Base-by-base conservation (phyloP, 2,329 filamentous ascomycete genomes). In the Diaporthe sp. region DNA sequence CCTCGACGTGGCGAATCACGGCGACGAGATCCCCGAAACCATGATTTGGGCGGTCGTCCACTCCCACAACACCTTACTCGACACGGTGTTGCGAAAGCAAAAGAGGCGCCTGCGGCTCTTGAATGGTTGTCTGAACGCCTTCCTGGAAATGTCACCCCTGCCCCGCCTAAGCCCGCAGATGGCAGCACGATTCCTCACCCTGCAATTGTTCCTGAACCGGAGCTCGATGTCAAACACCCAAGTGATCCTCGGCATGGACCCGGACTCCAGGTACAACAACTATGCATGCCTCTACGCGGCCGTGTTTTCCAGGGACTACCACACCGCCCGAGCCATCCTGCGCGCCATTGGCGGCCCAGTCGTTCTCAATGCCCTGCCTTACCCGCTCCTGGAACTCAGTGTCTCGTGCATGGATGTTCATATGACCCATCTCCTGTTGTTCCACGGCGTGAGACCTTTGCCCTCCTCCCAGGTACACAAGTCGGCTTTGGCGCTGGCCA, bases 141-240 rank as follows among this genome's bases (percentile, higher is more conserved):
- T 62, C n/a, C 8, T 61, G 17, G 34, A 42, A 25, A 61, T 46
- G 39, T 62, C 60, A 22, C 39, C 60, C 8, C 7, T 62, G 39
- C 60, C 60, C 4, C n/a, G 39, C 17, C 39, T 62, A 13, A 62
- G 60, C 25, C 60, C 60, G 4, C 4, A 31, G n/a, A 62, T 62
- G 60, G 60, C 60, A 6, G 60, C 60, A 46, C n/a, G 60, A 44
- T 46, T 62, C 25, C 60, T 62, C 39, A 62, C 60, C 4, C 60
- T 62, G 39, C 39, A 62, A 15, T 39, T 62, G 2, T 62, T 62
- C 60, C 39, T 62, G 39, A n/a, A 39, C 31, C 5, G 60, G 17
- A 9, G 39, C 4, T 62, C 39, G 7, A 3, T 10, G 25, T 62
- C 39, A 37, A 46, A 25, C 2, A 62, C 60, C 25, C 39, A 62